Evolutionary conservation across 2,329 filamentous ascomycete species (phyloP).

Genomic region (Tolypocladium capitatum): DNA sequence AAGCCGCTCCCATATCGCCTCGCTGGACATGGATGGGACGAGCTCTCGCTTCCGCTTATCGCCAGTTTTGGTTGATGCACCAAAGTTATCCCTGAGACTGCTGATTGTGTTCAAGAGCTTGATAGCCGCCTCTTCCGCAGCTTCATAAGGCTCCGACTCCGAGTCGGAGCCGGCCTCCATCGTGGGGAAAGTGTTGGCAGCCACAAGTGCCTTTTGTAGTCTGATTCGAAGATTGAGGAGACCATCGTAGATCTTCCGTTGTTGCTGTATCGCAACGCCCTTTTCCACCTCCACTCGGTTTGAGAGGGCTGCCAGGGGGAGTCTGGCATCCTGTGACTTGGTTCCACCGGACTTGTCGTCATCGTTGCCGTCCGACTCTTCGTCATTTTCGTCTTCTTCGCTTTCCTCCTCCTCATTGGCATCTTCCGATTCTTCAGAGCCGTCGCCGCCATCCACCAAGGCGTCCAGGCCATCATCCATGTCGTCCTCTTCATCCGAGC

Average conservation of each 20-base stretch:
- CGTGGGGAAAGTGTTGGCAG: constrained; percentile 58
- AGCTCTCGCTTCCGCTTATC: constrained; percentile 48
- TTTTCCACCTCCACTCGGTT: constrained; percentile 56
- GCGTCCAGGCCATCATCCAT: constrained; percentile 24
- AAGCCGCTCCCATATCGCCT: constrained; percentile 62
- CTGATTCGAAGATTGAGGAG: constrained; percentile 85
- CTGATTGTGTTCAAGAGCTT: constrained; percentile 75
- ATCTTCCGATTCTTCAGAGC: constrained; percentile 21
- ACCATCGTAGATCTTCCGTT: constrained; percentile 75
- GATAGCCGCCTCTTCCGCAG: constrained; percentile 74
- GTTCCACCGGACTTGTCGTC: constrained; percentile 9
- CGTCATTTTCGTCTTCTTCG: constrained; percentile 18
- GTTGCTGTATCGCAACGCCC: constrained; percentile 71
- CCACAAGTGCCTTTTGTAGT: constrained; percentile 78
- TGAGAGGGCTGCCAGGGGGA: constrained; percentile 16
- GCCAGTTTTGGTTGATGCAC: constrained; percentile 34
- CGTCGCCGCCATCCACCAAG: constrained; percentile 16
- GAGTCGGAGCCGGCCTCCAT: constrained; percentile 25
- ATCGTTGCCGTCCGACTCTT: constrained; percentile 18
- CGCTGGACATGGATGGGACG: constrained; percentile 41
- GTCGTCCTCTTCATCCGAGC: constrained; percentile 23
- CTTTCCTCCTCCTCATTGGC: constrained; percentile 20
- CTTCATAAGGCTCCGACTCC: constrained; percentile 45
- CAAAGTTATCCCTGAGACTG: constrained; percentile 49
- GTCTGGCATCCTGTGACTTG: constrained; percentile 17